Percentiles rank a stretch among this genome's conserved stretches.
Evolutionary conservation across 495 filamentous ascomycete genomes (phyloP).

Genomic region (Xylona heveae): DNA sequence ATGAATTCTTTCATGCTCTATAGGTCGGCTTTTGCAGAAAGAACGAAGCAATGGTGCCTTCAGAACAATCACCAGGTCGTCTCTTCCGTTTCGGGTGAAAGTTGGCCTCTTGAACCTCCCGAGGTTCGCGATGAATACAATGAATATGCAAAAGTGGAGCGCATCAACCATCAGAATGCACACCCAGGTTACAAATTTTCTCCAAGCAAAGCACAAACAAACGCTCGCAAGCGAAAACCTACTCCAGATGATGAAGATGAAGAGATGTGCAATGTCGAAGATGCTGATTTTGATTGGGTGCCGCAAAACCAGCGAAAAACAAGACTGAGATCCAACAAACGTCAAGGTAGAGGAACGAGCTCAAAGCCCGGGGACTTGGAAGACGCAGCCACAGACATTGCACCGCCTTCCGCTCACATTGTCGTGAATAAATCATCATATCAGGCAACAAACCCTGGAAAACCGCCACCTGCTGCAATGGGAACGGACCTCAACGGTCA

Average conservation of each 20-base stretch:
- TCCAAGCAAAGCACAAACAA: slow-evolving; percentile 43
- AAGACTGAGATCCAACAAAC: background rate
- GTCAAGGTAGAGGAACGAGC: background rate
- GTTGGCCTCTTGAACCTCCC: slow-evolving; percentile 65
- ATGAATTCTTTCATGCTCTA: slow-evolving; percentile 99
- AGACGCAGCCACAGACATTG: no score
- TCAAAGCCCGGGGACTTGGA: slow-evolving; percentile 1
- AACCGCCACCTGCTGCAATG: slow-evolving; percentile 32
- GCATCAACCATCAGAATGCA: slow-evolving; percentile 64
- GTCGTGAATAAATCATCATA: slow-evolving; percentile 30
- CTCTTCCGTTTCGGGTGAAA: slow-evolving; percentile 59
- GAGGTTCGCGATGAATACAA: slow-evolving; percentile 62
- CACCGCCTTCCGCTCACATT: slow-evolving; percentile 5
- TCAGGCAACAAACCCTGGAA: slow-evolving; percentile 37
- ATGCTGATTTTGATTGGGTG: slow-evolving; percentile 6
- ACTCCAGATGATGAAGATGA: slow-evolving; percentile 18
- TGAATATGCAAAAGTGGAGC: slow-evolving; percentile 57
- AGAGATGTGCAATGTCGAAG: slow-evolving; percentile 19
- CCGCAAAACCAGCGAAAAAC: slow-evolving; percentile 3
- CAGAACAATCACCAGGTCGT: slow-evolving; percentile 93
- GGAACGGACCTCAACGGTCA: slow-evolving; percentile 25
- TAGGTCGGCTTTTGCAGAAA: slow-evolving; percentile 74
- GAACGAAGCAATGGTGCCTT: slow-evolving; percentile 59
- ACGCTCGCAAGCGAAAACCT: slow-evolving; percentile 29
- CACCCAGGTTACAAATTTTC: slow-evolving; percentile 93